These are phyloP conservation scores for Zasmidium angulare DNA, from an alignment of 2,329 filamentous ascomycete genomes.

Conservation along the genomic window DNA sequence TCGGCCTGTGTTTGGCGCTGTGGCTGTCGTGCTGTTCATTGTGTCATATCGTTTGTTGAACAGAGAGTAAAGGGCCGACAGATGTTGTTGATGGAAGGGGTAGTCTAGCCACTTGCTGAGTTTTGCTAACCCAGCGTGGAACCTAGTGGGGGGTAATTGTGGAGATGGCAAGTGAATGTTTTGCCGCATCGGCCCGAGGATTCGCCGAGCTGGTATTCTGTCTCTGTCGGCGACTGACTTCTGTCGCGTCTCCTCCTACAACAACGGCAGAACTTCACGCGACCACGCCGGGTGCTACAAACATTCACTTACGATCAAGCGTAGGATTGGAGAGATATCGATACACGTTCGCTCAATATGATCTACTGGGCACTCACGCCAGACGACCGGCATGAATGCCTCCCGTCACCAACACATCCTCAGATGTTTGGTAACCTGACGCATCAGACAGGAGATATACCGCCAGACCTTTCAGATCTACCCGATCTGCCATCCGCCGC, in stretches of 20 bases:
- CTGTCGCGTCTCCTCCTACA: no score
- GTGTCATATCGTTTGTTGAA: neutral
- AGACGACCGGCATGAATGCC: constrained; percentile 38
- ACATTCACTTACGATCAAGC: no score
- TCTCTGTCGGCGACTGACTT: no score
- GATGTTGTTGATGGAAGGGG: no score
- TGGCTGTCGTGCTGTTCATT: neutral
- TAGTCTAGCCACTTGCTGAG: no score
- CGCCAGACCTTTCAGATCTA: constrained; percentile 41
- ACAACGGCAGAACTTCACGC: no score
- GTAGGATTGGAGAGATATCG: no score
- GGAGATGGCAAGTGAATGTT: neutral
- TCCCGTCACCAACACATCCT: constrained; percentile 40
- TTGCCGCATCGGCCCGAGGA: neutral
- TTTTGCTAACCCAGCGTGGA: no score
- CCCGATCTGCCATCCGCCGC: constrained; percentile 39
- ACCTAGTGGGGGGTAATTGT: neutral
- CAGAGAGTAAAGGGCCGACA: no score
- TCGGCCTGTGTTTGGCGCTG: constrained; percentile 2
- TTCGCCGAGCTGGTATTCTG: neutral
- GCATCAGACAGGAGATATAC: constrained; percentile 43
- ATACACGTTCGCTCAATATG: no score
- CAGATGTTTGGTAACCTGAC: constrained; percentile 39
- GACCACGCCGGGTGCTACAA: no score
- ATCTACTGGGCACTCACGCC: neutral